A percentile compares a stretch with the other conserved stretches of the same genome.
These are phyloP conservation scores for Aspergillus pseudonomiae DNA, from an alignment of 2,329 filamentous ascomycete species.

Conservation along the genomic window DNA sequence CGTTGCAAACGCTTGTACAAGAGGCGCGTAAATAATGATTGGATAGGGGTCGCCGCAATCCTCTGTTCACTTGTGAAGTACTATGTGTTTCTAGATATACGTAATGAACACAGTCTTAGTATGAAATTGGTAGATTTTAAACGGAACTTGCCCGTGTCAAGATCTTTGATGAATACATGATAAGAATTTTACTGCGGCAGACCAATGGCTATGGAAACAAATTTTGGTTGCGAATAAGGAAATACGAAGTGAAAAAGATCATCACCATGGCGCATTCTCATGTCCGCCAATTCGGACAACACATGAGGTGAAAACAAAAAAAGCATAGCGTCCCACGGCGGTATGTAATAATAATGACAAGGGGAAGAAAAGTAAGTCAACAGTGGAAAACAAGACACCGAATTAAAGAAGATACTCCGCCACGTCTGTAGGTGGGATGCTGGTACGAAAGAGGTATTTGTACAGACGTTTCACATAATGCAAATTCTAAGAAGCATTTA, in stretches of 20 bases:
- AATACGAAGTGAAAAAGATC: slow-evolving; percentile 5
- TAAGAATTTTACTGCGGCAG: not conserved
- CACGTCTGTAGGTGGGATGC: slow-evolving; percentile 20
- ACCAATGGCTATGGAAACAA: not conserved
- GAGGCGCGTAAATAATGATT: too few species aligned
- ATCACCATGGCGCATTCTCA: slow-evolving; percentile 24
- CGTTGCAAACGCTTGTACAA: too few species aligned
- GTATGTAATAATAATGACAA: slow-evolving; percentile 24
- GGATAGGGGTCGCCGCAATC: too few species aligned
- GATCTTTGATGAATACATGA: not conserved
- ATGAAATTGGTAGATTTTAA: not conserved
- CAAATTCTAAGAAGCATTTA: slow-evolving; percentile 24
- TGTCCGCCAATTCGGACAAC: slow-evolving; percentile 11
- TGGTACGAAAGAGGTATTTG: slow-evolving; percentile 14
- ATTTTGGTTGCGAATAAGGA: not conserved
- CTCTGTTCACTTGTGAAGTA: not conserved
- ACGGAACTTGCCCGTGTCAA: not conserved
- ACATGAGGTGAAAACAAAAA: slow-evolving; percentile 17
- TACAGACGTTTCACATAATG: slow-evolving; percentile 18
- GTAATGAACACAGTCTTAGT: not conserved
- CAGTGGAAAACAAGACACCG: slow-evolving; percentile 11
- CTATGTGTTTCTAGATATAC: not conserved
- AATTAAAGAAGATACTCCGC: slow-evolving; percentile 27
- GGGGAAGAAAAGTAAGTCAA: slow-evolving; percentile 11
- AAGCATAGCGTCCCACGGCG: slow-evolving; percentile 21